Evolutionary conservation across 768 basidiomycete genomes (phyloP).

Genomic region (Neoboletus magnificus): DNA sequence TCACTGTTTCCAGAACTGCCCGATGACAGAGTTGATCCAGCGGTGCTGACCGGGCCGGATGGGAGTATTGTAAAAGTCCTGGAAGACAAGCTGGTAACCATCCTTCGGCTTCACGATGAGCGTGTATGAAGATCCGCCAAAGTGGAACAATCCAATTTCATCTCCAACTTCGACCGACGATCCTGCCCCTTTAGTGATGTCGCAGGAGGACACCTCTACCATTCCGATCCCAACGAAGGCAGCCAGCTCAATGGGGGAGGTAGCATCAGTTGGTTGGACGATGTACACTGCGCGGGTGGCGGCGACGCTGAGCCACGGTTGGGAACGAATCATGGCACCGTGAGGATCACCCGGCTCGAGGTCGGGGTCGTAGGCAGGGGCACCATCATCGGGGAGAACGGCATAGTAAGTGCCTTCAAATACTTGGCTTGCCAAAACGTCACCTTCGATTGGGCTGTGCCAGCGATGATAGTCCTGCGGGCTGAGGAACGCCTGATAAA

Average conservation of each 20-base stretch:
- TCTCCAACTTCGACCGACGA: too few species aligned
- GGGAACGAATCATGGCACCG: conserved; percentile 22
- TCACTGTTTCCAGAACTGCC: too few species aligned
- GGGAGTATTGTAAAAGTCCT: too few species aligned
- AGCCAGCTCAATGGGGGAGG: conserved; percentile 44
- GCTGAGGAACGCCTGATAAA: conserved; percentile 30
- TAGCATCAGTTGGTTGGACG: conserved; percentile 47
- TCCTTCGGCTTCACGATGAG: too few species aligned
- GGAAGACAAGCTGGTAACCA: too few species aligned
- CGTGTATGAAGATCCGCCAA: too few species aligned
- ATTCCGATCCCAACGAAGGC: conserved; percentile 57
- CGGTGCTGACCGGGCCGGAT: too few species aligned
- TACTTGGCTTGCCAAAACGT: conserved; percentile 33
- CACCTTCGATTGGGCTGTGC: conserved; percentile 52
- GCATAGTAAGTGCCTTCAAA: conserved; percentile 20
- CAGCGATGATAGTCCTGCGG: conserved; percentile 56
- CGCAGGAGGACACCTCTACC: conserved; percentile 48
- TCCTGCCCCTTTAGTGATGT: too few species aligned
- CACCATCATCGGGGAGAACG: conserved; percentile 2
- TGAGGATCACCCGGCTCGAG: not conserved
- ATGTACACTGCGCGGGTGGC: conserved; percentile 52
- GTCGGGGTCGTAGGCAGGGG: not conserved
- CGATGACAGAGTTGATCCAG: too few species aligned
- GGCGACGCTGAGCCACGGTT: conserved; percentile 41
- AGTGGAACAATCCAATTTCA: too few species aligned